These are phyloP conservation scores for Torulaspora indica DNA, from an alignment of 805 yeast genomes.

Conservation along the genomic window DNA sequence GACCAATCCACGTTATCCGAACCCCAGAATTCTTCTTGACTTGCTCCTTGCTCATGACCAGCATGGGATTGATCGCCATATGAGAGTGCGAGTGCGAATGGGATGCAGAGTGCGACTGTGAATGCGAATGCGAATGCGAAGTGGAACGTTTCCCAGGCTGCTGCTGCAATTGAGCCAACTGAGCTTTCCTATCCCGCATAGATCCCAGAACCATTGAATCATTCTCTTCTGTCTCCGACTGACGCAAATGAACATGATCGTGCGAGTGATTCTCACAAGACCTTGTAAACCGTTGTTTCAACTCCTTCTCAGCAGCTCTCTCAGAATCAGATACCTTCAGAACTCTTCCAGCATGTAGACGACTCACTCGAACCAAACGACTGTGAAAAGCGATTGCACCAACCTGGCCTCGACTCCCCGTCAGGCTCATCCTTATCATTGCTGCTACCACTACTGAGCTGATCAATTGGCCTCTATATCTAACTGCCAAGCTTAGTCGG, in stretches of 20 bases:
- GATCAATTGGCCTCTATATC: not conserved
- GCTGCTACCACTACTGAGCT: not conserved
- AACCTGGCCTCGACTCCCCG: not conserved
- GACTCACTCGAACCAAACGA: not conserved
- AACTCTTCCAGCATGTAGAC: slow-evolving; percentile 1
- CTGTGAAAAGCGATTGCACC: not conserved
- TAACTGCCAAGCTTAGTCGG: not conserved
- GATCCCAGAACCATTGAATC: slow-evolving; percentile 39
- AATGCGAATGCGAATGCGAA: slow-evolving; percentile 3
- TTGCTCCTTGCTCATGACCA: slow-evolving; percentile 41
- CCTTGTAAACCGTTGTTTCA: slow-evolving; percentile 7
- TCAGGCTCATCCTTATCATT: not conserved
- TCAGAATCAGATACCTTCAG: slow-evolving; percentile 11
- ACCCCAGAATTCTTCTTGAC: slow-evolving; percentile 73
- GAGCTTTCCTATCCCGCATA: slow-evolving; percentile 21
- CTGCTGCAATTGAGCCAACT: slow-evolving; percentile 5
- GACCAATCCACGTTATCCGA: slow-evolving; percentile 87
- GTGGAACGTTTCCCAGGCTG: slow-evolving; percentile 1
- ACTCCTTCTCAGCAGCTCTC: slow-evolving; percentile 14
- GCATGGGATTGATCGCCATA: slow-evolving; percentile 32
- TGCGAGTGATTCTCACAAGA: slow-evolving; percentile 24
- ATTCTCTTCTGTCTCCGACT: slow-evolving; percentile 42
- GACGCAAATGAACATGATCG: slow-evolving; percentile 41
- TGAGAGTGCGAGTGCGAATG: slow-evolving; percentile 38
- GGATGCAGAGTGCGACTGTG: slow-evolving; percentile 13